phyloP scores from a whole-genome alignment of 2,329 filamentous ascomycete genomes.

The Fusarium metavorans region DNA sequence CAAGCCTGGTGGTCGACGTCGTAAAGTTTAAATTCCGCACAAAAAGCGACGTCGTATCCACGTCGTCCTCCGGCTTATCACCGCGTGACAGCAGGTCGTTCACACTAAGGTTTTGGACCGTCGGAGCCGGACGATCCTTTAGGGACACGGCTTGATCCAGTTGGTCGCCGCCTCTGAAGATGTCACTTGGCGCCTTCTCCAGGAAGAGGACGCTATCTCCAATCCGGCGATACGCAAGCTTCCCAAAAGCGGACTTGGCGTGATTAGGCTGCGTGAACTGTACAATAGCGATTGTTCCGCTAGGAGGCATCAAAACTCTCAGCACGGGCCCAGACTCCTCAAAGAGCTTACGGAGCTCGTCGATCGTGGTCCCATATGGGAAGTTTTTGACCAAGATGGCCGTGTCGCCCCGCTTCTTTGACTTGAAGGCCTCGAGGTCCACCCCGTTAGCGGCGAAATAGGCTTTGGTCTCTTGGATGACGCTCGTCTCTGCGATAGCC shows the following conservation, averaged over 20 bases:
- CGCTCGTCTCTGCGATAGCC: slow-evolving; percentile 93
- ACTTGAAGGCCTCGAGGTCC: slow-evolving; percentile 92
- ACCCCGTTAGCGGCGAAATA: slow-evolving; percentile 92
- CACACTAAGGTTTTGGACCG: slow-evolving; percentile 73
- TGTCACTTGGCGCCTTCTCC: slow-evolving; percentile 88
- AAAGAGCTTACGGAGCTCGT: slow-evolving; percentile 84
- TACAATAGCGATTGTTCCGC: slow-evolving; percentile 92
- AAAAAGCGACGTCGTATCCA: slow-evolving; percentile 83
- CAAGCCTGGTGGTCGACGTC: slow-evolving; percentile 82
- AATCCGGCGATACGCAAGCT: slow-evolving; percentile 88
- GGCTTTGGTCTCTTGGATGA: slow-evolving; percentile 95
- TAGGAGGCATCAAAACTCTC: slow-evolving; percentile 90
- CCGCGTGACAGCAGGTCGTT: slow-evolving; percentile 75
- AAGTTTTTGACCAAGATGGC: slow-evolving; percentile 96
- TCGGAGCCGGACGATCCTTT: slow-evolving; percentile 52
- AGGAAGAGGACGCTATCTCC: slow-evolving; percentile 93
- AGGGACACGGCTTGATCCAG: slow-evolving; percentile 45
- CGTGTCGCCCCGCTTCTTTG: slow-evolving; percentile 83
- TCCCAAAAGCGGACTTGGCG: slow-evolving; percentile 85
- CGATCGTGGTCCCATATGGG: slow-evolving; percentile 81
- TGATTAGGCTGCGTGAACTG: slow-evolving; percentile 85
- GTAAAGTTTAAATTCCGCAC: slow-evolving; percentile 94
- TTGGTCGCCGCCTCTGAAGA: slow-evolving; percentile 67
- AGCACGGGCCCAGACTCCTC: slow-evolving; percentile 87
- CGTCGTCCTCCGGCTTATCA: slow-evolving; percentile 64